A percentile compares a stretch with the other conserved stretches of the same genome.
Conservation (phyloP, 306 rosid species). For the Inga laurina region DNA sequence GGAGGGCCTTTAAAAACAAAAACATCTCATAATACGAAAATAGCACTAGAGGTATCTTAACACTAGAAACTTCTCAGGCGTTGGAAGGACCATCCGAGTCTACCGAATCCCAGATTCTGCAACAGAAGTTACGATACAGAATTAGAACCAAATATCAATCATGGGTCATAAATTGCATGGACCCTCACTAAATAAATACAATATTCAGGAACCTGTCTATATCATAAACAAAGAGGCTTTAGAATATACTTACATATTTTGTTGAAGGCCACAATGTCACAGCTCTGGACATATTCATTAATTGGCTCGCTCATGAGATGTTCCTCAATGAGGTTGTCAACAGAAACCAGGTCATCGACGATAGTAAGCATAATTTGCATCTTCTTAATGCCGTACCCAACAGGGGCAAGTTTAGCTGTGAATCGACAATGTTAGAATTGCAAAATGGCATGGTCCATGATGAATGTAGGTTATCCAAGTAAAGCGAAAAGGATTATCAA, state of each 20-base stretch:
- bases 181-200: not conserved
- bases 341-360: constrained; percentile 87
- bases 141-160: constrained; percentile 18
- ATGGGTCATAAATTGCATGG: not conserved
- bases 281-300: constrained; percentile 89
- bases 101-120: constrained; percentile 34
- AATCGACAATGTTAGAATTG: constrained; percentile 24
- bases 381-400: constrained; percentile 96
- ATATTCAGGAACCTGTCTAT: not conserved
- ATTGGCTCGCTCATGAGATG: constrained; percentile 65
- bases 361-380: constrained; percentile 75
- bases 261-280: constrained; percentile 92
- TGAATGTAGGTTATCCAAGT: not conserved
- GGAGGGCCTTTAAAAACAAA: constrained; percentile 9
- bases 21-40: not conserved
- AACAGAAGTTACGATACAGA: constrained; percentile 9
- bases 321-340: constrained; percentile 79
- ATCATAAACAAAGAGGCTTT: not conserved
- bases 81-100: not conserved
- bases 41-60: not conserved
- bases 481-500: not conserved
- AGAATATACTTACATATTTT: constrained; percentile 70
- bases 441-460: not conserved
- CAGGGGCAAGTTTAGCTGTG: constrained; percentile 85
- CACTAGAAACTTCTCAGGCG: not conserved